A percentile compares a stretch with the other conserved stretches of the same genome.
Evolutionary conservation across 2,329 filamentous ascomycete genomes (phyloP).

Genomic region (Trichothecium sympodiale): DNA sequence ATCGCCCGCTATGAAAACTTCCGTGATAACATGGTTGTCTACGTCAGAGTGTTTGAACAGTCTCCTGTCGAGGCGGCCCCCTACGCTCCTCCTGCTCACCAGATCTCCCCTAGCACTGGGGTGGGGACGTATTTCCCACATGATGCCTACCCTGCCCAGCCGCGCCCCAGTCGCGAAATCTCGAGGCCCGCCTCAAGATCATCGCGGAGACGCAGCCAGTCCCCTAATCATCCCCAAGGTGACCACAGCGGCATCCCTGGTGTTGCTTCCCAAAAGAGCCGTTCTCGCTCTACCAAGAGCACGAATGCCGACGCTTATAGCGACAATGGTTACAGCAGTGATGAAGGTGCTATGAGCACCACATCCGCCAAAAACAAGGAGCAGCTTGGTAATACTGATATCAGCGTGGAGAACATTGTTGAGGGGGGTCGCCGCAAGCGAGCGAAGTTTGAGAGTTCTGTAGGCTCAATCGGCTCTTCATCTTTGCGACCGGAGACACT

Average conservation of each 20-base stretch:
- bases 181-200: conserved; percentile 60
- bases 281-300: conserved; percentile 60
- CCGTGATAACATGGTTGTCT: conserved; percentile 81
- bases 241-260: conserved; percentile 63
- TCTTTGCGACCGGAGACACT: conserved; percentile 14
- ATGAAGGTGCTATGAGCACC: conserved; percentile 69
- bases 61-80: conserved; percentile 30
- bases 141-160: conserved; percentile 34
- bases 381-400: conserved; percentile 86
- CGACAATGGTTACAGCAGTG: conserved; percentile 79
- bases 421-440: conserved; percentile 92
- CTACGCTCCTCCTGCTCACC: conserved; percentile 41
- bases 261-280: conserved; percentile 51
- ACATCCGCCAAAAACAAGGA: conserved; percentile 66
- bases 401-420: conserved; percentile 96
- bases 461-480: conserved; percentile 41
- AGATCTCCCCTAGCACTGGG: conserved; percentile 36
- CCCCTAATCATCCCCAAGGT: conserved; percentile 56
- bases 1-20: conserved; percentile 97
- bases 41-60: conserved; percentile 73
- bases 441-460: conserved; percentile 92
- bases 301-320: conserved; percentile 47
- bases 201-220: conserved; percentile 68
- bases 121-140: conserved; percentile 45
- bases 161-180: conserved; percentile 41